Evolutionary conservation across 371 early-diverging fungal species (phyloP), one percentile per base, ranked within the genome.

Genomic region (Zancudomyces culisetae): DNA sequence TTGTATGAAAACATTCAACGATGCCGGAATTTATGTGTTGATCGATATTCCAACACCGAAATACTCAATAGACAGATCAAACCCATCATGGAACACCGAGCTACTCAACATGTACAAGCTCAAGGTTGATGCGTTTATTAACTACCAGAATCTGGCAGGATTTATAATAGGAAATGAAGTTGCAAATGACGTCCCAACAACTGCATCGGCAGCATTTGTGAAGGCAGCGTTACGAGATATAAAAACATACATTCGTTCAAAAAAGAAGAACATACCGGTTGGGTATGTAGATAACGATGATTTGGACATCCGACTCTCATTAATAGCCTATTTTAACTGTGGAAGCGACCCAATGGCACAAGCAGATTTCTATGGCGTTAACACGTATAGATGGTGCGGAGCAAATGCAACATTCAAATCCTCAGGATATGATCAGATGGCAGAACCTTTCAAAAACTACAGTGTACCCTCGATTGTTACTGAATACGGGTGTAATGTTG

Each of bases 241-340:
- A 8, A 81, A 80, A 56, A 60, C 61, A 1, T 79, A 78, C 49
- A 68, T 83, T 45, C 68, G 67, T 49, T 49, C 51, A 29, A 54
- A 58, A 22, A 69, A 58, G 13, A 58, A 61, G 41, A 43, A 42
- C 21, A 76, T 83, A 46, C 83, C 87, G 2, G 79, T 86, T 1
- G 85, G 87, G 1, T 86, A 86, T 51, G 81, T 85, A n/a, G 76
- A 77, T 59, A 81, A 79, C 60, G 85, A 83, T 52, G 83, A 83
- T 53, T 70, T 75, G 19, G 70, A 63, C 50, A 77, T 82, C 52
- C 75, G 80, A 39, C 70, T 73, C 53, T 65, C 72, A 42, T 69
- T 80, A 53, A 72, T 76, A 59, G 71, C 68, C 27, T 84, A 83
- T 55, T 83, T 82, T 67, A 75, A 72, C 53, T 84, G 86, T 49